Base-by-base conservation (phyloP, 768 basidiomycete genomes). In the Rhodosporidiobolus sp. region DNA sequence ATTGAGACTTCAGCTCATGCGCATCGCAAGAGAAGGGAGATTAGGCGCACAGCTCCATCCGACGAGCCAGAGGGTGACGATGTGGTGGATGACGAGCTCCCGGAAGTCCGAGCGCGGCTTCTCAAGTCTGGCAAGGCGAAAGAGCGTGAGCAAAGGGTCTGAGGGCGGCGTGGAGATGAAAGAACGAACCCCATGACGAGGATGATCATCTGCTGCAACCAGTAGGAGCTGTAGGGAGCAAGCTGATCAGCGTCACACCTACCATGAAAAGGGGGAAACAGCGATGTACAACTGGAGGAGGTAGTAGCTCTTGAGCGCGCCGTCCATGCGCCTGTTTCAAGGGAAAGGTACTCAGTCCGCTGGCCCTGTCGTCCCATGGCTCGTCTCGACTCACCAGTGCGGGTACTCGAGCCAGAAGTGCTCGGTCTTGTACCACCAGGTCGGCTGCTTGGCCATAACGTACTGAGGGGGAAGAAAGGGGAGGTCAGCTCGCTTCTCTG, bases 11-110 rank as follows among this genome's bases (percentile, higher is more conserved):
- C 10, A 53, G 49, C 62, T 26, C 57, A 16, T 12, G 2, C 16
- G 30, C 9, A 35, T 2, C 22, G 30, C 5, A 49, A 32, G 58
- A n/a, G 34, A 70, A 32, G n/a, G 45, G 53, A 45, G 71, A 52
- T n/a, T 69, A 17, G 50, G 79, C 85, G 54, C 78, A 75, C 74
- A 83, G 72, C 80, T 81, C 83, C 83, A 96, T 88, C 92, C 89
- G 49, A 98, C 86, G 34, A 98, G 85, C 93, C 94, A 99, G 20
- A 98, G 84, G 0, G 96, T 97, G 63, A 98, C 92, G 54, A 94
- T 77, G 80, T 99, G 96, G 82, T 99, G 96, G 0, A 86, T 86
- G 28, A 96, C 86, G 24, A 97, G 87, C 80, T 97, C 95, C 28
- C 80, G 77, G 80, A 89, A 93, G 80, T 99, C 96, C 80, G 90